phyloP scores from a whole-genome alignment of 2,329 filamentous ascomycete species.

The Fusarium sp. region DNA sequence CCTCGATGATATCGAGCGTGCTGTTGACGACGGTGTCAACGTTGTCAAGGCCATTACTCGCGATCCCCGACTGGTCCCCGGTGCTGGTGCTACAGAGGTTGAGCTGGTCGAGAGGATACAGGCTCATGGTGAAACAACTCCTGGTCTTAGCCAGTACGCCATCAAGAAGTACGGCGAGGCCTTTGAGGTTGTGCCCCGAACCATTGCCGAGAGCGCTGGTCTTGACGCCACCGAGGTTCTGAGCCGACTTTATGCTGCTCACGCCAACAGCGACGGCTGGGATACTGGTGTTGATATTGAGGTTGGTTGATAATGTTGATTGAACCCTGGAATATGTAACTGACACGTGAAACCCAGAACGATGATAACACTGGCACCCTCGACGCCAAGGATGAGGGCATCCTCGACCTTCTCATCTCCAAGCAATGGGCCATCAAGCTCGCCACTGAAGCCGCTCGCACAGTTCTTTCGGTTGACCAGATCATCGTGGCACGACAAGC shows the following conservation, averaged over 20 bases:
- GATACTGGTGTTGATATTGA: constrained; percentile 95
- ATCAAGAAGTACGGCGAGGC: constrained; percentile 98
- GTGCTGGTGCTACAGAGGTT: constrained; percentile 93
- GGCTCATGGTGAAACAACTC: constrained; percentile 89
- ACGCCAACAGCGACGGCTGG: constrained; percentile 89
- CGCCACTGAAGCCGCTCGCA: constrained; percentile 93
- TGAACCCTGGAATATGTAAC: not conserved
- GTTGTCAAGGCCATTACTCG: constrained; percentile 98
- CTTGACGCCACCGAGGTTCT: constrained; percentile 97
- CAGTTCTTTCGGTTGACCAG: constrained; percentile 95
- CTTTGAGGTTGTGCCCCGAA: constrained; percentile 95
- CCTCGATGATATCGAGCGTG: constrained; percentile 95
- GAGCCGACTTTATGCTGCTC: constrained; percentile 90
- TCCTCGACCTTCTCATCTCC: constrained; percentile 89
- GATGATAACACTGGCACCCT: constrained; percentile 82
- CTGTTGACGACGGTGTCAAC: constrained; percentile 97
- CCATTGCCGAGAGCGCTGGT: constrained; percentile 92
- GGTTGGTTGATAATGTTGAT: constrained; percentile 53
- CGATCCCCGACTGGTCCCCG: constrained; percentile 89
- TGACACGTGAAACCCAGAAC: constrained; percentile 61
- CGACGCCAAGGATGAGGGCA: constrained; percentile 87
- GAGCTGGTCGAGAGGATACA: constrained; percentile 94
- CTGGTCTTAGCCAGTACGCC: constrained; percentile 92
- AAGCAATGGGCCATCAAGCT: constrained; percentile 98
- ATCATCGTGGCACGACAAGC: constrained; percentile 99